Evolutionary conservation across 2,329 filamentous ascomycete genomes (phyloP).

Genomic region (Pyrenophora seminiperda): DNA sequence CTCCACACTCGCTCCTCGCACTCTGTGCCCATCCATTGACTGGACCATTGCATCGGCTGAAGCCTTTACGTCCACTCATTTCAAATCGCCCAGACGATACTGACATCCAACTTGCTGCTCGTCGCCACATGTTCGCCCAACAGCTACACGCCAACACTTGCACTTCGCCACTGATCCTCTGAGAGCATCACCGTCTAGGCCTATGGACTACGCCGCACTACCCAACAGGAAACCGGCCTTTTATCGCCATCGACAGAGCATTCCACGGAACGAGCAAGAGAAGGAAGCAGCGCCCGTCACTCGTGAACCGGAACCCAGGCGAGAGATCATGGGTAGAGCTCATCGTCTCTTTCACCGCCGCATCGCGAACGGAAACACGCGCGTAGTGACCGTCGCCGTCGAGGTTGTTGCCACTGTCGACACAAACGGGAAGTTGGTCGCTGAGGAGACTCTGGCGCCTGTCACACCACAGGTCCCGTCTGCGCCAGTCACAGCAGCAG

Average conservation of each 20-base stretch:
- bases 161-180: slow-evolving; percentile 30
- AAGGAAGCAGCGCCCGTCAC: slow-evolving; percentile 12
- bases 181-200: slow-evolving; percentile 20
- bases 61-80: slow-evolving; percentile 43
- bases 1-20: slow-evolving; percentile 40
- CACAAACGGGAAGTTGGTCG: slow-evolving; percentile 34
- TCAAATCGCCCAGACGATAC: background rate
- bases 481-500: background rate
- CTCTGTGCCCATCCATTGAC: slow-evolving; percentile 42
- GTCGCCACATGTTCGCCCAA: slow-evolving; percentile 35
- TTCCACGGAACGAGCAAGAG: slow-evolving; percentile 15
- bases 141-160: slow-evolving; percentile 16
- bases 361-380: slow-evolving; percentile 21
- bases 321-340: slow-evolving; percentile 35
- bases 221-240: slow-evolving; percentile 33
- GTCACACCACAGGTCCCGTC: slow-evolving; percentile 8
- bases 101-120: slow-evolving; percentile 35
- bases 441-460: slow-evolving; percentile 27
- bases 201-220: slow-evolving; percentile 38
- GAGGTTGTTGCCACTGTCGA: slow-evolving; percentile 41
- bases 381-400: slow-evolving; percentile 37
- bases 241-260: slow-evolving; percentile 27
- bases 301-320: slow-evolving; percentile 25
- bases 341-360: slow-evolving; percentile 46
- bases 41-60: slow-evolving; percentile 37